Conservation (phyloP, 148 eudicot species). For the Vaccinium myrtillus region DNA sequence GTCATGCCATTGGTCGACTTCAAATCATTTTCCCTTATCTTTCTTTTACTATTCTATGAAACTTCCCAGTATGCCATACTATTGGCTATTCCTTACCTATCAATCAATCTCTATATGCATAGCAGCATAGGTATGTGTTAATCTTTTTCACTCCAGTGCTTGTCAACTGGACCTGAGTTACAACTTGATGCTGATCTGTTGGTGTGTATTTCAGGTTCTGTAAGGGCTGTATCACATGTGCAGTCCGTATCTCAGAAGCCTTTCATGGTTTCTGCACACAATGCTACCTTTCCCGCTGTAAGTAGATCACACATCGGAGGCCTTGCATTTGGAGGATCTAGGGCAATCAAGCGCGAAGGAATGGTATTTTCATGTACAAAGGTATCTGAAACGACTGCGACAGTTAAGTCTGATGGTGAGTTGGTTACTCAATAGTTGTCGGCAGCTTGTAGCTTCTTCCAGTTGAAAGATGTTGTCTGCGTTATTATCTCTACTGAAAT, state of each 20-base stretch:
- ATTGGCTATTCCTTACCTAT: background rate
- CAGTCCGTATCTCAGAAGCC: conserved; percentile 43
- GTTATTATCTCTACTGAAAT: background rate
- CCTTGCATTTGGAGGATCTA: conserved; percentile 31
- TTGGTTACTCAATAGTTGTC: conserved; percentile 7
- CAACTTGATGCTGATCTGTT: conserved; percentile 10
- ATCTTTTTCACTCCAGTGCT: background rate
- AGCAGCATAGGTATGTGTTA: background rate
- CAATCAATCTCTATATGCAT: background rate
- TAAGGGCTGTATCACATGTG: conserved; percentile 40
- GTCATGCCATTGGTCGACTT: background rate
- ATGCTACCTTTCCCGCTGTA: conserved; percentile 26
- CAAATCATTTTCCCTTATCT: background rate
- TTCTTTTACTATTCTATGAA: background rate
- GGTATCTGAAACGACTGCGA: conserved; percentile 42
- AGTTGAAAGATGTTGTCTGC: background rate
- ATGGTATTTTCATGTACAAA: conserved; percentile 47
- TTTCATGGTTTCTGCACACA: conserved; percentile 27
- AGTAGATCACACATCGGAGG: conserved; percentile 34
- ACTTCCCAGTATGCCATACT: background rate
- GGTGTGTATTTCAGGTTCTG: conserved; percentile 26
- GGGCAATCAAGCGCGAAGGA: conserved; percentile 31
- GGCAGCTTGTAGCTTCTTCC: background rate
- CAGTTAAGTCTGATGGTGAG: conserved; percentile 59
- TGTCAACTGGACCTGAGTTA: background rate